phyloP scores from a whole-genome alignment of 2,329 filamentous ascomycete genomes.

The Falciphora oryzae region DNA sequence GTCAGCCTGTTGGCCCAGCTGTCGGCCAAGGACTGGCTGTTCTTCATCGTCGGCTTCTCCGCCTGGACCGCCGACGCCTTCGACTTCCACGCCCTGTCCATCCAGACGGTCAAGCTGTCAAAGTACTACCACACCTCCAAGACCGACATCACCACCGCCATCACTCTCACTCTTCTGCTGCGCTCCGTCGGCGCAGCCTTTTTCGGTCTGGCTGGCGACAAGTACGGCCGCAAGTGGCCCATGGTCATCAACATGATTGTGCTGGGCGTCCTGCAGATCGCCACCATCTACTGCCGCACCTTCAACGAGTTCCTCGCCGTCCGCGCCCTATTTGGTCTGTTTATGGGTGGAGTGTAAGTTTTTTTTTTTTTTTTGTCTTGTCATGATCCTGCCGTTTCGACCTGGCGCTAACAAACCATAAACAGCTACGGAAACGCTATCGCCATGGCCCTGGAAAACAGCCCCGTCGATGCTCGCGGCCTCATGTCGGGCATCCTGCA shows the following conservation, averaged over 20 bases:
- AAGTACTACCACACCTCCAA: constrained; percentile 43
- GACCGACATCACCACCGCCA: constrained; percentile 67
- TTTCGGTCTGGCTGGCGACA: constrained; percentile 74
- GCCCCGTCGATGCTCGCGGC: constrained; percentile 58
- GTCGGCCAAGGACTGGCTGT: constrained; percentile 62
- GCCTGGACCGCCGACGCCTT: constrained; percentile 81
- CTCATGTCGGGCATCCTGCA: constrained; percentile 79
- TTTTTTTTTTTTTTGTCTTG: background rate
- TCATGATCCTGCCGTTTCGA: background rate
- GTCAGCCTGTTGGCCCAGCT: constrained; percentile 62
- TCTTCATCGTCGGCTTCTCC: constrained; percentile 67
- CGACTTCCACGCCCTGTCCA: constrained; percentile 75
- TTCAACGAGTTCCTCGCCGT: constrained; percentile 73
- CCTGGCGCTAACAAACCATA: background rate
- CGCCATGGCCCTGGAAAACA: constrained; percentile 65
- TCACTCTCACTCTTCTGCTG: constrained; percentile 69
- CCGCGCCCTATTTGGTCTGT: constrained; percentile 66
- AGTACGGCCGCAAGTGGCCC: constrained; percentile 77
- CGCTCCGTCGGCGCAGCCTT: constrained; percentile 68
- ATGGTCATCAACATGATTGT: constrained; percentile 75
- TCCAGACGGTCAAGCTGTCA: constrained; percentile 68
- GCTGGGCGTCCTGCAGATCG: constrained; percentile 49
- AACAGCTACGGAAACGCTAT: constrained; percentile 64
- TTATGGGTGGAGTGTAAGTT: constrained; percentile 65
- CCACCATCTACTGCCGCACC: constrained; percentile 68